phyloP scores from a whole-genome alignment of 441 rosid genomes.

The Erodium texanum region DNA sequence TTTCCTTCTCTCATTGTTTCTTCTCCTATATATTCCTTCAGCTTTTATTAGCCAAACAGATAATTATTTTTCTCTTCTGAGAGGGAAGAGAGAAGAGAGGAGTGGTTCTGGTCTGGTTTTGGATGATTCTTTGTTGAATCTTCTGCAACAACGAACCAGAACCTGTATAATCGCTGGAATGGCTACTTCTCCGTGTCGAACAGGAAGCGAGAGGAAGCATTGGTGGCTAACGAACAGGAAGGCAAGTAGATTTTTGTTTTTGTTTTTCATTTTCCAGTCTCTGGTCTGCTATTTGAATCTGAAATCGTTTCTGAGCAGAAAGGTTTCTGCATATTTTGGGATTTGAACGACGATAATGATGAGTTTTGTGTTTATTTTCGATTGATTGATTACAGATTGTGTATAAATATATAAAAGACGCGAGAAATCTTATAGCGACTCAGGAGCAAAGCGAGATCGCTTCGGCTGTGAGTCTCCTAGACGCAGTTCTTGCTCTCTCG shows the following conservation, averaged over 20 bases:
- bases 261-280: too few relatives aligned
- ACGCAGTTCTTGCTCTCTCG: slow-evolving; percentile 37
- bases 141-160: too few relatives aligned
- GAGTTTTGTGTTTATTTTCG: too few relatives aligned
- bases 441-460: slow-evolving; percentile 77
- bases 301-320: background rate
- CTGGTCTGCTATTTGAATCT: too few relatives aligned
- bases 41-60: background rate
- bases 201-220: slow-evolving; percentile 48
- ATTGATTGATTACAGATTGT: slow-evolving; percentile 37
- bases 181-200: slow-evolving; percentile 41
- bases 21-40: background rate
- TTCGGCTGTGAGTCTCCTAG: slow-evolving; percentile 11
- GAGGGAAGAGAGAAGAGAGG: background rate
- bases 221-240: slow-evolving; percentile 94
- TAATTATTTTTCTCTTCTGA: background rate
- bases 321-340: background rate
- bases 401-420: slow-evolving; percentile 66
- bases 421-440: slow-evolving; percentile 54
- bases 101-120: background rate
- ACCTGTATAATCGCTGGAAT: slow-evolving; percentile 14
- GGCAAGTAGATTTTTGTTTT: slow-evolving; percentile 26
- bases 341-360: background rate
- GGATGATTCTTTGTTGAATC: too few relatives aligned
- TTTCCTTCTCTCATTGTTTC: background rate